Evolutionary conservation across 2,329 filamentous ascomycete species (phyloP).

Genomic region (Paecilomyces fulvus): DNA sequence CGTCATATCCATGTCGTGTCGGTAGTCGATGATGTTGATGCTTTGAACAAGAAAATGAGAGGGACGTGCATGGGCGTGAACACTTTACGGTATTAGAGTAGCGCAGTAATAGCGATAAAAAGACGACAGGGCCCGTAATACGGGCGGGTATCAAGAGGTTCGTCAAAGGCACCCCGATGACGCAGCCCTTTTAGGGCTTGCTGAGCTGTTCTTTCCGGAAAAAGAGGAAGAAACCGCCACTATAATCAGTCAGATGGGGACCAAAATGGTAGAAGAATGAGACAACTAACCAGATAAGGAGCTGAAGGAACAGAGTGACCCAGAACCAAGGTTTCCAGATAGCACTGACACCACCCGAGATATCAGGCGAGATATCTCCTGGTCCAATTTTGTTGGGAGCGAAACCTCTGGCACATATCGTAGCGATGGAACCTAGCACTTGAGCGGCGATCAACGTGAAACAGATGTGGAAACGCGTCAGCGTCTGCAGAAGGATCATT

Average conservation of each 20-base stretch:
- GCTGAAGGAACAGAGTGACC: conserved; percentile 50
- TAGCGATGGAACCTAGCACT: conserved; percentile 53
- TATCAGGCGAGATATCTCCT: conserved; percentile 54
- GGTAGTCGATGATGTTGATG: neutral
- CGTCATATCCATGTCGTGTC: neutral
- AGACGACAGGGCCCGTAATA: neutral
- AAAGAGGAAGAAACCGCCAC: conserved; percentile 34
- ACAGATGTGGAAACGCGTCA: conserved; percentile 57
- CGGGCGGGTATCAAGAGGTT: neutral
- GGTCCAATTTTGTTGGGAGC: conserved; percentile 55
- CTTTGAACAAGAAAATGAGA: neutral
- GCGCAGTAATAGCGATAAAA: neutral
- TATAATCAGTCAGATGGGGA: conserved; percentile 7
- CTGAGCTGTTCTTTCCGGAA: conserved; percentile 39
- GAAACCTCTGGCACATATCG: conserved; percentile 53
- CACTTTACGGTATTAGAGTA: neutral
- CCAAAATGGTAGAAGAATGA: conserved; percentile 9
- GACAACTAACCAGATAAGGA: conserved; percentile 52
- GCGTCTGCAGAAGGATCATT: conserved; percentile 58
- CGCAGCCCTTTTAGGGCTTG: conserved; percentile 26
- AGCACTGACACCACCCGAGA: conserved; percentile 41
- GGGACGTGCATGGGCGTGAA: neutral
- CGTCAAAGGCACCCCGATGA: neutral
- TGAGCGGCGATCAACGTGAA: conserved; percentile 54
- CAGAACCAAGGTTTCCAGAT: conserved; percentile 51